Base-by-base conservation (phyloP, 148 eudicot species). In the Fagopyrum homotropicum region DNA sequence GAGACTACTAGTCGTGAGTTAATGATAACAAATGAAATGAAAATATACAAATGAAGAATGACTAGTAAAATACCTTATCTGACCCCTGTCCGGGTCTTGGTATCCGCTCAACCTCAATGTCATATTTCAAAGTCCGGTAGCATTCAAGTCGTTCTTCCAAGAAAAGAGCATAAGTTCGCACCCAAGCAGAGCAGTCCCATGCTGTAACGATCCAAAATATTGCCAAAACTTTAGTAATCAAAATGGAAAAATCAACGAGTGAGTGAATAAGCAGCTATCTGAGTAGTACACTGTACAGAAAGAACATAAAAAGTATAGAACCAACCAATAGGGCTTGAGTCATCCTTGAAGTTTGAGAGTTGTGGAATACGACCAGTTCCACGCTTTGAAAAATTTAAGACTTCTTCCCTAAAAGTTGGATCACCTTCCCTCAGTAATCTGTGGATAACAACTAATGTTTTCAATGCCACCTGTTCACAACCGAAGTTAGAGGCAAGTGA, bases 181-280 rank as follows among this genome's bases (percentile, higher is more conserved):
- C 98, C 98, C 98, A 94, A 30, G 85, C 97, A 79, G 98, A 94
- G 80, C 93, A 91, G 78, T 94, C 98, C 98, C 98, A 94, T 73
- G 98, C 98, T 94, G 85, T 47, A 76, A 17, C 30, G 50, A 43
- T 72, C 75, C 69, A 15, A 17, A 30, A 16, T 46, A 40, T 45
- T 9, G 43, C 66, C 66, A 26, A 60, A 26, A 60, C 19, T 60
- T 60, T 60, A 60, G 40, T 7, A 15, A 26, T 10, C 63, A 51
- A 35, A 22, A 60, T 26, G 2, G 6, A 44, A 45, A 51, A 6
- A 73, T 43, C 30, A 70, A 43, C 29, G 45, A 48, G 40, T 29
- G 17, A 19, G 40, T 26, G 4, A 12, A 26, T 26, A 60, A 4
- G 60, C 60, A 16, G 60, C 22, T 55, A 55, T 55, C 22, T n/a